Base-by-base conservation (phyloP, 2,329 filamentous ascomycete species). In the Aschersonia sp. region DNA sequence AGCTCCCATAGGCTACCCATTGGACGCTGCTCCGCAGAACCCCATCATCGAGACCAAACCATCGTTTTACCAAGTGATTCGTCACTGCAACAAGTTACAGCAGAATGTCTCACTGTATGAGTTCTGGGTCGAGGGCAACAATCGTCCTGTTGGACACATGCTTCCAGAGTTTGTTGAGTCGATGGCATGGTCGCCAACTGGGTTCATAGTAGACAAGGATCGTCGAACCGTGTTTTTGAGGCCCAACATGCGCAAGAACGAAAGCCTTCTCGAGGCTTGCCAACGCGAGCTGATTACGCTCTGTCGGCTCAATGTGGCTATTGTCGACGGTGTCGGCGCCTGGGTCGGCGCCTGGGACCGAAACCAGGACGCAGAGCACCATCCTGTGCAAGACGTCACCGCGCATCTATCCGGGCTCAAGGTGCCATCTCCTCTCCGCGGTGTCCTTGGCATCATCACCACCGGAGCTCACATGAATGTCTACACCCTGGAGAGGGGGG, bases 401-500 rank as follows among this genome's bases (percentile, higher is more conserved):
- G 32, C 39, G 5, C 46, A 51, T 6, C 46, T 57, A 6, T 47
- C 51, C 5, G 52, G 57, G 4, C 49, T 66, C 22, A 47, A 54
- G 39, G 59, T 66, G 8, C 60, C 63, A 4, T 57, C 61, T 8
- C 58, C 62, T 3, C 51, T 59, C 31, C 55, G 63, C 4, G 64
- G 64, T 1, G 51, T 66, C 8, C 58, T 67, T 31, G 64, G 64
- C 5, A 55, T 65, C 35, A 53, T 63, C 33, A 67, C 64, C 2
- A 57, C 60, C 5, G 64, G 64, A 6, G 60, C 63, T 2, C 64
- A 67, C 49, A 56, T 67, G 51, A 67, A 63, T 50, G 58, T 63
- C 43, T 67, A 60, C 52, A 61, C 58, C 33, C 48, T 56, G 42
- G 58, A 53, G 42, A 33, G 43, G 50, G 47, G 35, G 53, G 55